These are phyloP conservation scores for Termitomyces titanicus DNA, from an alignment of 768 basidiomycete genomes.

Conservation along the genomic window DNA sequence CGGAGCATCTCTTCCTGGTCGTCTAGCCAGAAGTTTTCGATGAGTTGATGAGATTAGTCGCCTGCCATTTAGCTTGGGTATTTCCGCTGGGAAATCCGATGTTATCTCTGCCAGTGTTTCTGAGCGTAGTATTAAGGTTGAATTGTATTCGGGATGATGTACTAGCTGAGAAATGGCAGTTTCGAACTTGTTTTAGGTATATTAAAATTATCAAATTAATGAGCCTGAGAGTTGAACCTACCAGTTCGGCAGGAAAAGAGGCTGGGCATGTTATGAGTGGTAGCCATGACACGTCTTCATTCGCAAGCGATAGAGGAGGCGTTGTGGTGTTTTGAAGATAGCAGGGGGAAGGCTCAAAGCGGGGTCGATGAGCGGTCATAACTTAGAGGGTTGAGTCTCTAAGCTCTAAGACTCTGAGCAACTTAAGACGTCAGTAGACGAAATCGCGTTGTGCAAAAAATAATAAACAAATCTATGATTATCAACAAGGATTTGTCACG, in stretches of 20 bases:
- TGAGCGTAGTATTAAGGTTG: constrained; percentile 84
- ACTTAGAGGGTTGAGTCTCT: background rate
- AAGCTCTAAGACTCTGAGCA: no score
- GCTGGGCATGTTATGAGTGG: constrained; percentile 39
- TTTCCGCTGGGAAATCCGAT: constrained; percentile 25
- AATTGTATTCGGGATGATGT: constrained; percentile 91
- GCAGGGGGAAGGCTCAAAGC: constrained; percentile 17
- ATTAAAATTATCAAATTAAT: background rate
- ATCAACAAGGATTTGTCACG: background rate
- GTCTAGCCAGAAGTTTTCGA: constrained; percentile 69
- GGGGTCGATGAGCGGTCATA: constrained; percentile 13
- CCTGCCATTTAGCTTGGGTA: constrained; percentile 35
- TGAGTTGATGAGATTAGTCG: constrained; percentile 50
- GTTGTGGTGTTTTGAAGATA: background rate
- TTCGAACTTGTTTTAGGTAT: constrained; percentile 65
- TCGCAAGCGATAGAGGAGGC: constrained; percentile 3
- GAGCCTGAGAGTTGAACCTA: constrained; percentile 19
- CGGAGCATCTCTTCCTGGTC: constrained; percentile 70
- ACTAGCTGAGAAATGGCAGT: constrained; percentile 67
- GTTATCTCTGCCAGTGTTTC: constrained; percentile 51
- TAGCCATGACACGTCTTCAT: constrained; percentile 16
- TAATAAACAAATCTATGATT: no score
- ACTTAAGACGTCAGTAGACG: no score
- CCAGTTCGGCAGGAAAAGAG: constrained; percentile 39
- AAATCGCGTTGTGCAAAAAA: no score